Evolutionary conservation across 331 rosid species (phyloP).

Genomic region (Pyracantha coccinea): DNA sequence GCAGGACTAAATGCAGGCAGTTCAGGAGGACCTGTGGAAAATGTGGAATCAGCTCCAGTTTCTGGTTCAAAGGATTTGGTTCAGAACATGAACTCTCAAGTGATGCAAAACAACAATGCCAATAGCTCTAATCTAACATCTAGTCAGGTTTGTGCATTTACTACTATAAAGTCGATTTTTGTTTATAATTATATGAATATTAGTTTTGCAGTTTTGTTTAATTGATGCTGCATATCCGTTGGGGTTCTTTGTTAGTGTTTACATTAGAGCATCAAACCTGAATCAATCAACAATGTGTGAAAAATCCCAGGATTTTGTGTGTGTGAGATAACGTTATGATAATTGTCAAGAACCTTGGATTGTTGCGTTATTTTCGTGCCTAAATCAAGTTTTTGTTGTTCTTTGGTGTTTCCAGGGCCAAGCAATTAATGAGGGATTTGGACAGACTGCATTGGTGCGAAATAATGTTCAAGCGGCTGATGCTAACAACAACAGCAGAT

Average conservation of each 20-base stretch:
- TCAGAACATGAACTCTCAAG: conserved; percentile 36
- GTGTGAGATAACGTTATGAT: not conserved
- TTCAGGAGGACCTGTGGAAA: conserved; percentile 33
- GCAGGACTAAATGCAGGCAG: conserved; percentile 30
- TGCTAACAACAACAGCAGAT: conserved; percentile 28
- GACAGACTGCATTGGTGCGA: conserved; percentile 34
- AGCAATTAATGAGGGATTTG: conserved; percentile 29
- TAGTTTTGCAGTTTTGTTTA: not conserved
- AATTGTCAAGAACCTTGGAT: not conserved
- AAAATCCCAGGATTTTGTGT: not conserved
- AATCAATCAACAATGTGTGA: not conserved
- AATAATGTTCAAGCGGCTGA: conserved; percentile 27
- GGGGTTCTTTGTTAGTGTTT: not conserved
- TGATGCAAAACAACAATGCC: conserved; percentile 29
- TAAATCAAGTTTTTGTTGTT: conserved; percentile 1
- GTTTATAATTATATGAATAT: not conserved
- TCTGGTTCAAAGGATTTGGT: conserved; percentile 43
- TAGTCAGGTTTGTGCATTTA: conserved; percentile 36
- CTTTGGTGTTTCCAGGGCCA: conserved; percentile 37
- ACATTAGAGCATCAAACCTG: not conserved
- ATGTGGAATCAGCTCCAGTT: conserved; percentile 31
- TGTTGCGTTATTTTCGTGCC: not conserved
- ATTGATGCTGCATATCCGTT: not conserved
- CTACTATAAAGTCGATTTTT: not conserved
- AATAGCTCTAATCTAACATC: conserved; percentile 31